Conservation (phyloP, 2,329 filamentous ascomycete species). For the Eutypella sp. region DNA sequence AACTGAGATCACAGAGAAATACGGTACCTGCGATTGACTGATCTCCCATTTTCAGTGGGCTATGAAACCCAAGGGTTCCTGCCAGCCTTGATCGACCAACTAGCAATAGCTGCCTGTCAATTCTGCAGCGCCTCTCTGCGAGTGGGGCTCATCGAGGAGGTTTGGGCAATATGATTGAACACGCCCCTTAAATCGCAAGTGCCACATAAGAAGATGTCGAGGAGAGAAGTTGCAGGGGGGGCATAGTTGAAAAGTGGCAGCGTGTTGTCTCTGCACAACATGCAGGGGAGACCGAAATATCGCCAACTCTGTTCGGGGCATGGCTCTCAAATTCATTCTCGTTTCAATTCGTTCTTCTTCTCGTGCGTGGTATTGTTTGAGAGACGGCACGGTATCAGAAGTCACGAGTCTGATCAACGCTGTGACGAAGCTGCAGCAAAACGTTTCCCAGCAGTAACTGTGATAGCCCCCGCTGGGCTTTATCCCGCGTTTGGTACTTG, state of each 20-base stretch:
- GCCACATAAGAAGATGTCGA: neutral
- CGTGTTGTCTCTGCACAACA: too few relatives aligned
- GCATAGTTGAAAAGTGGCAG: too few relatives aligned
- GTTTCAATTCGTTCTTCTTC: neutral
- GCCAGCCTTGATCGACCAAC: too few relatives aligned
- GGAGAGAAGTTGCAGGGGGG: neutral
- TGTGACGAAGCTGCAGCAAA: neutral
- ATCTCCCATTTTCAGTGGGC: too few relatives aligned
- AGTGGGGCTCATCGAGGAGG: neutral
- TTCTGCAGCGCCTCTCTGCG: neutral
- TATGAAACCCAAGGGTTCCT: too few relatives aligned
- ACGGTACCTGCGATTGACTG: too few relatives aligned
- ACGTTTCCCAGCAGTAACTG: neutral
- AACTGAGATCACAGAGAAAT: too few relatives aligned
- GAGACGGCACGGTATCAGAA: neutral
- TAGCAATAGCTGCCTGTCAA: too few relatives aligned
- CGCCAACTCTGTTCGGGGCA: too few relatives aligned
- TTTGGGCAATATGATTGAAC: slow-evolving; percentile 1
- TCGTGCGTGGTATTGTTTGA: neutral
- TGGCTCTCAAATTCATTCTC: too few relatives aligned
- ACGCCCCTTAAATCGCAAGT: neutral
- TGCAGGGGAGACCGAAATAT: too few relatives aligned
- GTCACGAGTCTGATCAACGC: neutral
- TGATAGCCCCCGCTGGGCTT: too few relatives aligned
- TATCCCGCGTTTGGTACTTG: neutral